These are phyloP conservation scores for Pichia kudriavzevii DNA, from an alignment of 1,139 yeast genomes.

Conservation along the genomic window DNA sequence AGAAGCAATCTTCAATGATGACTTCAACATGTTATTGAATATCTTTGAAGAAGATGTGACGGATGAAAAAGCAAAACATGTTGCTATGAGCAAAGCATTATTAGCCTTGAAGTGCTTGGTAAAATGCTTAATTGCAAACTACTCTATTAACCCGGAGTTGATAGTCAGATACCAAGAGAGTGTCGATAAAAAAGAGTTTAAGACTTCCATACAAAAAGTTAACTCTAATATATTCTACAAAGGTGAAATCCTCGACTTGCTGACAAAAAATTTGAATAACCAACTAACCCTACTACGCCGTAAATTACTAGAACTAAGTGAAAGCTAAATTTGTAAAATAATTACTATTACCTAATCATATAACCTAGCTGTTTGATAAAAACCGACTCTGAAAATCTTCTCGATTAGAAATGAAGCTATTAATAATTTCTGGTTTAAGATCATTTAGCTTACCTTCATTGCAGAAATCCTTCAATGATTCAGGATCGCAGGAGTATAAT, in stretches of 20 bases:
- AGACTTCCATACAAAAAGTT: background rate
- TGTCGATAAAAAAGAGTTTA: slow-evolving; percentile 10
- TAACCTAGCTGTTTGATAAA: slow-evolving; percentile 16
- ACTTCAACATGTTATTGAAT: slow-evolving; percentile 16
- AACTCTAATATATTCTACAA: slow-evolving; percentile 4
- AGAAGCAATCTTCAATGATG: slow-evolving; percentile 31
- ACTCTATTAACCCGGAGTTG: slow-evolving; percentile 24
- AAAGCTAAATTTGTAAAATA: slow-evolving; percentile 1
- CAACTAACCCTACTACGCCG: slow-evolving; percentile 10
- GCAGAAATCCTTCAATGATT: slow-evolving; percentile 66
- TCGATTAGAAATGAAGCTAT: slow-evolving; percentile 9
- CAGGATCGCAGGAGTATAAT: slow-evolving; percentile 73
- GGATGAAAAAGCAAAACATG: slow-evolving; percentile 15
- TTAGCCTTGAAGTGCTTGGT: slow-evolving; percentile 24
- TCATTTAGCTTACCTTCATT: slow-evolving; percentile 74
- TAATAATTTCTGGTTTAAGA: slow-evolving; percentile 50
- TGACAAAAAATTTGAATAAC: slow-evolving; percentile 1
- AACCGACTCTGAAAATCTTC: slow-evolving; percentile 21
- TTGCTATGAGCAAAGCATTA: slow-evolving; percentile 23
- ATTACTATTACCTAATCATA: no score
- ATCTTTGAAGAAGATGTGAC: slow-evolving; percentile 17
- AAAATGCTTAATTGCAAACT: slow-evolving; percentile 23
- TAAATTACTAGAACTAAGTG: slow-evolving; percentile 5
- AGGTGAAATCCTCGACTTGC: slow-evolving; percentile 10
- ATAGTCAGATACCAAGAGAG: slow-evolving; percentile 19